Evolutionary conservation across 164 flowering plant genomes (phyloP).

Genomic region (Sedum album): DNA sequence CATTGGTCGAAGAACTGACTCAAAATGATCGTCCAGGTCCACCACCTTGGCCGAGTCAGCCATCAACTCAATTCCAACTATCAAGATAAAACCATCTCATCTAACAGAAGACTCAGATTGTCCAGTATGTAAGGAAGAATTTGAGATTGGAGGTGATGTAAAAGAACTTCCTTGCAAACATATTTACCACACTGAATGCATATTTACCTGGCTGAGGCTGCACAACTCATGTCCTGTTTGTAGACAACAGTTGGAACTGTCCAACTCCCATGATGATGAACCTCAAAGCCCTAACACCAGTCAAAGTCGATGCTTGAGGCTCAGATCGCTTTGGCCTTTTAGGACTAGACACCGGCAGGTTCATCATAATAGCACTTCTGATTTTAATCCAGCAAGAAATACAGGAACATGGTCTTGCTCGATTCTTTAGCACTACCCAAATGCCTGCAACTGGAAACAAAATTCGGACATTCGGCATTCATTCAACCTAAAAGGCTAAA

Average conservation of each 20-base stretch:
- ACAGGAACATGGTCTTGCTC: background rate
- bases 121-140: constrained; percentile 82
- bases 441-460: background rate
- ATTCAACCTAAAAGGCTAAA: no score
- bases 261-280: background rate
- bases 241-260: constrained; percentile 40
- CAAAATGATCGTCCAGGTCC: constrained; percentile 74
- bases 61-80: constrained; percentile 46
- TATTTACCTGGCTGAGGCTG: constrained; percentile 75
- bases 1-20: constrained; percentile 62
- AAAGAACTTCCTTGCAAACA: constrained; percentile 74
- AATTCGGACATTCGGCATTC: background rate
- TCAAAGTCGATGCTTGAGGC: constrained; percentile 21
- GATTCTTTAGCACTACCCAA: background rate
- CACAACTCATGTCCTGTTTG: constrained; percentile 92
- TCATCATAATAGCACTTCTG: background rate
- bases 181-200: constrained; percentile 63
- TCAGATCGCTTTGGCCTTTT: constrained; percentile 43
- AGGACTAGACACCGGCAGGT: background rate
- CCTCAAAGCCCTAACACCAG: background rate
- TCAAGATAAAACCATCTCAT: constrained; percentile 36
- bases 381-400: background rate
- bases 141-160: constrained; percentile 51
- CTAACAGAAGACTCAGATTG: constrained; percentile 37
- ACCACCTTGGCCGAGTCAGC: constrained; percentile 43